Evolutionary conservation across 208 protist species (phyloP).

Genomic region (Entamoeba moshkovskii): DNA sequence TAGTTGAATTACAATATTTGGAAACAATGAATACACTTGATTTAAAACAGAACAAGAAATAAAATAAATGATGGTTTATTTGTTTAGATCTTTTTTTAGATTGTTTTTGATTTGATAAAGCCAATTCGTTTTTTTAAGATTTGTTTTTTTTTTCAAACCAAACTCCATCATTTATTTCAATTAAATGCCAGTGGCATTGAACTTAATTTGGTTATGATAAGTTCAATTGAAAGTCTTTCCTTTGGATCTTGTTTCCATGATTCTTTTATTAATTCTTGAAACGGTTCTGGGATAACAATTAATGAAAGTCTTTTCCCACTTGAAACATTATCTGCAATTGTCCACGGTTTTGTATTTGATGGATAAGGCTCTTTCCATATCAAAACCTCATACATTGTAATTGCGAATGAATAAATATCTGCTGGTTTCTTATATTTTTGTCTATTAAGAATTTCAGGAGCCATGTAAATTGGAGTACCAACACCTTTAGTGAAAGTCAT

Average conservation of each 20-base stretch:
- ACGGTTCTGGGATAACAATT: neutral
- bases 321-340: neutral
- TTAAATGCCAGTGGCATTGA: neutral
- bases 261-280: neutral
- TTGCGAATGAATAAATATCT: neutral
- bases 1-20: no score
- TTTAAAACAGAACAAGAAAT: no score
- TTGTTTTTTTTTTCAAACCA: neutral
- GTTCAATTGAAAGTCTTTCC: neutral
- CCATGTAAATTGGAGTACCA: neutral
- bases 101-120: neutral
- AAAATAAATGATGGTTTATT: no score
- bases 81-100: no score
- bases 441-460: neutral
- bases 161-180: neutral
- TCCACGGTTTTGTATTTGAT: neutral
- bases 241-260: neutral
- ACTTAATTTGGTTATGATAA: neutral
- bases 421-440: neutral
- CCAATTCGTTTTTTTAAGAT: neutral
- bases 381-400: neutral
- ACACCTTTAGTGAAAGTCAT: neutral
- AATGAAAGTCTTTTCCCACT: neutral
- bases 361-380: neutral
- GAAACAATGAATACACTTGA: no score